Evolutionary conservation across 2,329 filamentous ascomycete species (phyloP).

Genomic region (Periconia macrospinosa): DNA sequence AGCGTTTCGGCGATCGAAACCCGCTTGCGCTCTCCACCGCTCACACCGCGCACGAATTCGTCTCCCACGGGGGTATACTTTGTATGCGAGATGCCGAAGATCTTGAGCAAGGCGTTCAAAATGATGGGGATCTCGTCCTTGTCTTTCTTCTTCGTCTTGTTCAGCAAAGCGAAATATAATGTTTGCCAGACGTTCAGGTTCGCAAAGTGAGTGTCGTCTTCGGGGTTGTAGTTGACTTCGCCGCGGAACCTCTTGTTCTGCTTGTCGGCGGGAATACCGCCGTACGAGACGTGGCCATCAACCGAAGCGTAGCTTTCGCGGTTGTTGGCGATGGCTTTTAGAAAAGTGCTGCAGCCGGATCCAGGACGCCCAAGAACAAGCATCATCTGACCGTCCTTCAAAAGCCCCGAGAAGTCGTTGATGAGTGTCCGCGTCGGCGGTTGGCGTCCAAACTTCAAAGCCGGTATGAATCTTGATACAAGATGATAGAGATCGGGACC

Average conservation of each 20-base stretch:
- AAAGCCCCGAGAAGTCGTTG: conserved; percentile 67
- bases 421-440: conserved; percentile 60
- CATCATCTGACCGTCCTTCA: conserved; percentile 72
- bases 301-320: conserved; percentile 66
- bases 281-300: conserved; percentile 70
- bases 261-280: conserved; percentile 68
- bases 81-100: conserved; percentile 79
- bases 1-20: conserved; percentile 76
- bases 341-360: conserved; percentile 73
- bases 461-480: conserved; percentile 58
- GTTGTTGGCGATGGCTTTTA: conserved; percentile 75
- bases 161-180: conserved; percentile 72
- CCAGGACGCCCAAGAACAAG: conserved; percentile 73
- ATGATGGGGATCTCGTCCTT: conserved; percentile 68
- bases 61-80: conserved; percentile 76
- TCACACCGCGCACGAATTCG: conserved; percentile 71
- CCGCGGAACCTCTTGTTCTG: conserved; percentile 71
- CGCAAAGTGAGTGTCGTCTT: conserved; percentile 77
- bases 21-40: conserved; percentile 78
- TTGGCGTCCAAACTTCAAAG: conserved; percentile 51
- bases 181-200: conserved; percentile 77
- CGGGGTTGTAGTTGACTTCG: conserved; percentile 77
- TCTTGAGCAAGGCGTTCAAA: conserved; percentile 69
- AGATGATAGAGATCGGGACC: conserved; percentile 76
- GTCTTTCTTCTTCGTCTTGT: conserved; percentile 71